phyloP scores from a whole-genome alignment of 2,329 filamentous ascomycete genomes.

The Pyrenochaeta sp. region DNA sequence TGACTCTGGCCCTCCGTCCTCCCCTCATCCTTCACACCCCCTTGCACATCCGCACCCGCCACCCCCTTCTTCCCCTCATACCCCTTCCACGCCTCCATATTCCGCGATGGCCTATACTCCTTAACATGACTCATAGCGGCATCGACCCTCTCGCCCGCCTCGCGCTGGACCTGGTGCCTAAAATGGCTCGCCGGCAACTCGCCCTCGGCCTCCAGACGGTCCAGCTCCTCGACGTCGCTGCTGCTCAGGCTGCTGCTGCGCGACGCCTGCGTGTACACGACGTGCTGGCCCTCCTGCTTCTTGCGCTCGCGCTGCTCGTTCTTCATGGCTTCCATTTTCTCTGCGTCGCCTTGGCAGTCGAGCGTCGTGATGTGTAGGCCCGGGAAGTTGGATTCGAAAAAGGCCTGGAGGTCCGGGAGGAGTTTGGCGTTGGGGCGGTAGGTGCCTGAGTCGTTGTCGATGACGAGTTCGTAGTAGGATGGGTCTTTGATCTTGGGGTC shows the following conservation, averaged over 20 bases:
- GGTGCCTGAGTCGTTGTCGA: slow-evolving; percentile 95
- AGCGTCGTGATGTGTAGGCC: slow-evolving; percentile 77
- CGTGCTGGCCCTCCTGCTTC: slow-evolving; percentile 64
- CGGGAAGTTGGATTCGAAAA: slow-evolving; percentile 76
- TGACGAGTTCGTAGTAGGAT: slow-evolving; percentile 79
- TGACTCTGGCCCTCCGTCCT: slow-evolving; percentile 7
- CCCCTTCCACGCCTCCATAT: slow-evolving; percentile 34
- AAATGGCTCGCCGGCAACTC: slow-evolving; percentile 33
- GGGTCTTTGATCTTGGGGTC: slow-evolving; percentile 57
- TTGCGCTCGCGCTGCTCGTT: slow-evolving; percentile 75
- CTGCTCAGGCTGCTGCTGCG: slow-evolving; percentile 58
- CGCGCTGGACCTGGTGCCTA: slow-evolving; percentile 36
- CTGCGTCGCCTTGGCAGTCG: slow-evolving; percentile 75
- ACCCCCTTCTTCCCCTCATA: slow-evolving; percentile 23
- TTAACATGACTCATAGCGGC: slow-evolving; percentile 35
- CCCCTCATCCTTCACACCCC: slow-evolving; percentile 9
- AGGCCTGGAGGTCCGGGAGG: slow-evolving; percentile 74
- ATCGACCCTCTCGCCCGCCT: slow-evolving; percentile 29
- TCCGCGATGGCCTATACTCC: slow-evolving; percentile 29
- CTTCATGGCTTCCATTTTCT: slow-evolving; percentile 78
- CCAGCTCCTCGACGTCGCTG: slow-evolving; percentile 66
- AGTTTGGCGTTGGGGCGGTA: slow-evolving; percentile 85
- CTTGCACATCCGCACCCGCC: slow-evolving; percentile 11
- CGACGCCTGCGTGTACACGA: slow-evolving; percentile 63
- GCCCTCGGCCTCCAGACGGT: slow-evolving; percentile 43